Conservation (phyloP, 768 basidiomycete species). For the Gloeostereum incarnatum region DNA sequence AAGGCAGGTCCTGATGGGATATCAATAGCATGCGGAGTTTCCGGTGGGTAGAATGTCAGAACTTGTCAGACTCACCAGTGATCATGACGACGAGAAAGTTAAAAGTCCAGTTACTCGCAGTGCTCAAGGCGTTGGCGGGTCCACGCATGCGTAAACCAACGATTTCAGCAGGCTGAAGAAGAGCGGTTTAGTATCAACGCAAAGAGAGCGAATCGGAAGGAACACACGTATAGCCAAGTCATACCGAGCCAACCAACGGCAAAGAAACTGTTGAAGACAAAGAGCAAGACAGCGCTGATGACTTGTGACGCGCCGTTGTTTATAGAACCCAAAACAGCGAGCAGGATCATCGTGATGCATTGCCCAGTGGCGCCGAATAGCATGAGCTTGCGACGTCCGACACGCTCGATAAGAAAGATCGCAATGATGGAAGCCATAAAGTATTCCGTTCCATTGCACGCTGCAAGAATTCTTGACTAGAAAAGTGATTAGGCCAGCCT, state of each 20-base stretch:
- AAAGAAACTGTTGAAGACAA: slow-evolving; percentile 69
- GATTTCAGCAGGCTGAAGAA: slow-evolving; percentile 50
- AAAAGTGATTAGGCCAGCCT: no score
- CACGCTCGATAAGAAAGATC: slow-evolving; percentile 61
- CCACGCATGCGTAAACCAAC: slow-evolving; percentile 53
- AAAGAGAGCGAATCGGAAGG: no score
- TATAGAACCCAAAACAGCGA: slow-evolving; percentile 48
- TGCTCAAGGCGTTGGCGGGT: slow-evolving; percentile 10
- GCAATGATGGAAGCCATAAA: slow-evolving; percentile 64
- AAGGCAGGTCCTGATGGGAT: slow-evolving; percentile 39
- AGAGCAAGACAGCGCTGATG: slow-evolving; percentile 45
- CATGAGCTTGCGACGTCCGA: slow-evolving; percentile 67
- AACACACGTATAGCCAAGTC: slow-evolving; percentile 59
- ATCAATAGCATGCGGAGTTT: slow-evolving; percentile 17
- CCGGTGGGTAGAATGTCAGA: no score
- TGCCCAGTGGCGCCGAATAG: slow-evolving; percentile 60
- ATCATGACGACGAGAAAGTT: slow-evolving; percentile 27
- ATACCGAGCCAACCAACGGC: slow-evolving; percentile 64
- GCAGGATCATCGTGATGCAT: slow-evolving; percentile 46
- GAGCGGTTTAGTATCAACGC: no score
- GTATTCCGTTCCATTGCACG: slow-evolving; percentile 66
- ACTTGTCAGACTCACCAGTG: background rate
- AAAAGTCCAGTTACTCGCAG: slow-evolving; percentile 26
- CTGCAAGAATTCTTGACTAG: slow-evolving; percentile 53
- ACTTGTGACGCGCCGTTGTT: slow-evolving; percentile 37